Evolutionary conservation across 1,139 yeast species (phyloP).

Genomic region (Suhomyces kunorum): DNA sequence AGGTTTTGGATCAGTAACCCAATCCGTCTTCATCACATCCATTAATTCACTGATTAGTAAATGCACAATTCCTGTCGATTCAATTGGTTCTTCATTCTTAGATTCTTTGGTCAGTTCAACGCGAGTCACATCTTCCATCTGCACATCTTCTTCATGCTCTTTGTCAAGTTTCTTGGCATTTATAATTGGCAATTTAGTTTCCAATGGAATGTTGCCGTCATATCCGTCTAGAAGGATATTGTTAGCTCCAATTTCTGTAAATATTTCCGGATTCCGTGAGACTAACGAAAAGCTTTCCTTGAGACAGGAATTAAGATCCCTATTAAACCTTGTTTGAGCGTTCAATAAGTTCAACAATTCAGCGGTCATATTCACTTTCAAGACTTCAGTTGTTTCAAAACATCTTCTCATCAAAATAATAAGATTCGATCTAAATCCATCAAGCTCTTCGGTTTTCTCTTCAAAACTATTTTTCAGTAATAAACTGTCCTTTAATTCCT

Average conservation of each 20-base stretch:
- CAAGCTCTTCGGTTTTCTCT: constrained; percentile 17
- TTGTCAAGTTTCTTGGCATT: constrained; percentile 20
- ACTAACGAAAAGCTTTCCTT: constrained; percentile 59
- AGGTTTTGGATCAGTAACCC: constrained; percentile 40
- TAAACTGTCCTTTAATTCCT: constrained; percentile 8
- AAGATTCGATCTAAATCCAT: constrained; percentile 17
- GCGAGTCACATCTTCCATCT: constrained; percentile 31
- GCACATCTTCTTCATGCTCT: constrained; percentile 31
- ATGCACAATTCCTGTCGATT: constrained; percentile 62
- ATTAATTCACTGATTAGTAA: constrained; percentile 64
- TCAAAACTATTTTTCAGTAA: constrained; percentile 3
- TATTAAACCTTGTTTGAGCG: constrained; percentile 25
- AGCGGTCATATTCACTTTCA: constrained; percentile 50
- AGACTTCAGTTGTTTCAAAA: constrained; percentile 59
- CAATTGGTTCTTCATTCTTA: constrained; percentile 20
- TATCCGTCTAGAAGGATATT: constrained; percentile 51
- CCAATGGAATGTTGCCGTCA: constrained; percentile 31
- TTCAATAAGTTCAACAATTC: constrained; percentile 47
- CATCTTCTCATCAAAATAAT: constrained; percentile 64
- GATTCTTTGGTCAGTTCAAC: background rate
- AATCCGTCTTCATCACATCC: constrained; percentile 52
- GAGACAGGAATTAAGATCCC: constrained; percentile 55
- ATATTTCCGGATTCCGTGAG: constrained; percentile 58
- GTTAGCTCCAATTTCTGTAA: constrained; percentile 54
- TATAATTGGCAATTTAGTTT: constrained; percentile 16